Evolutionary conservation across 2,329 filamentous ascomycete genomes (phyloP).

Genomic region (Fusarium armeniacum): DNA sequence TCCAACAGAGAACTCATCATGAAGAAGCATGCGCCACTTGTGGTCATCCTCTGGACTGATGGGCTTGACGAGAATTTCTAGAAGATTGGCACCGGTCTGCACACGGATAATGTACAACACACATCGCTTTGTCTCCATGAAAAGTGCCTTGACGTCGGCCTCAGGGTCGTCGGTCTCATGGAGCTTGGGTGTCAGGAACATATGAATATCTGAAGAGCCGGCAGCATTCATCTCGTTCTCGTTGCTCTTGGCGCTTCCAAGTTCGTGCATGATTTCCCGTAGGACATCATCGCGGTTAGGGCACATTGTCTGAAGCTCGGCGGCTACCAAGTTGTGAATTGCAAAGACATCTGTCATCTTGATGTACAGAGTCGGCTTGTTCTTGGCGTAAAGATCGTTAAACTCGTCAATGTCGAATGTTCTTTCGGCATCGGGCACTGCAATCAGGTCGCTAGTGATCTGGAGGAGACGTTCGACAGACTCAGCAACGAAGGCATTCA

Average conservation of each 20-base stretch:
- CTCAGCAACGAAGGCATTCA: conserved; percentile 91
- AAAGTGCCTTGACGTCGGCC: conserved; percentile 89
- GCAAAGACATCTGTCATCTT: conserved; percentile 98
- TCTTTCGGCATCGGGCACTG: conserved; percentile 86
- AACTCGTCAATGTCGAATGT: conserved; percentile 99
- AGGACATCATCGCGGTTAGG: conserved; percentile 87
- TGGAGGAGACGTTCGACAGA: conserved; percentile 83
- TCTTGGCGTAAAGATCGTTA: conserved; percentile 96
- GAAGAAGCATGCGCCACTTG: conserved; percentile 85
- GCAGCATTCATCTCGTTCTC: conserved; percentile 92
- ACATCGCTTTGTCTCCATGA: conserved; percentile 98
- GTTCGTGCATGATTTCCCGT: conserved; percentile 90
- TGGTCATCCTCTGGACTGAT: conserved; percentile 89
- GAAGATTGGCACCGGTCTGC: conserved; percentile 90
- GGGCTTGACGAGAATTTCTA: conserved; percentile 94
- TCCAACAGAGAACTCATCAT: conserved; percentile 80
- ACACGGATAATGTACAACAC: conserved; percentile 98
- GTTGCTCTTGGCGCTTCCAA: conserved; percentile 96
- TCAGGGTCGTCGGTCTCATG: conserved; percentile 94
- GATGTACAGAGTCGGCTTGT: conserved; percentile 98
- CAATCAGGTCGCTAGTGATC: conserved; percentile 83
- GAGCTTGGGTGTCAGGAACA: conserved; percentile 90
- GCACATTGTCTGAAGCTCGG: conserved; percentile 83
- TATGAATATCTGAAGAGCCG: conserved; percentile 88
- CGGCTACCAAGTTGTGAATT: conserved; percentile 88